phyloP scores from a whole-genome alignment of 768 basidiomycete species.

The Termitomyces sp. region DNA sequence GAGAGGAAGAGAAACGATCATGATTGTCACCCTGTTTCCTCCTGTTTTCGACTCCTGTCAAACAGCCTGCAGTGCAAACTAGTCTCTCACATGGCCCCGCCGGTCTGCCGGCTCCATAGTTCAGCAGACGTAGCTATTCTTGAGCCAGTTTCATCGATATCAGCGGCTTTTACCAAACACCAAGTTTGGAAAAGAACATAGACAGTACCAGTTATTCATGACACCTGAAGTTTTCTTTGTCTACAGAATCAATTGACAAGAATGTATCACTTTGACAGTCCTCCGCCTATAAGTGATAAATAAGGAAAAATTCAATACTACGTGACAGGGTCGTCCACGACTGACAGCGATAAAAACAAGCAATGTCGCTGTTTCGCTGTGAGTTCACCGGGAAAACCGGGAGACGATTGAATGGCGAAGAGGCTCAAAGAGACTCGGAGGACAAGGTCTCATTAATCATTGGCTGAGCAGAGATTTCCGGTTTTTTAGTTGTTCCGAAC shows the following conservation, averaged over 20 bases:
- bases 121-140: neutral
- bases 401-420: neutral
- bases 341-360: neutral
- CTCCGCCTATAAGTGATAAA: neutral
- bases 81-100: neutral
- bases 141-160: neutral
- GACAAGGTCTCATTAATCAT: neutral
- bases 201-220: neutral
- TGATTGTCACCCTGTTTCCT: neutral
- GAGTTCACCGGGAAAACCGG: neutral
- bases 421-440: neutral
- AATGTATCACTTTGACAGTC: neutral
- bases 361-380: neutral
- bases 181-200: neutral
- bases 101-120: neutral
- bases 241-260: neutral
- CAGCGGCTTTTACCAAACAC: neutral
- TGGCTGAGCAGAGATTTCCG: neutral
- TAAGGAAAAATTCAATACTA: neutral
- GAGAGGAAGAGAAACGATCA: neutral
- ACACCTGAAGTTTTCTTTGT: neutral
- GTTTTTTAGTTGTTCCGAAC: neutral
- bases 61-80: neutral
- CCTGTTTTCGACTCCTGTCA: slow-evolving; percentile 2
- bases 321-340: neutral